Base-by-base conservation (phyloP, 1,284 basidiomycete species). In the Trichosporon coremiiforme region DNA sequence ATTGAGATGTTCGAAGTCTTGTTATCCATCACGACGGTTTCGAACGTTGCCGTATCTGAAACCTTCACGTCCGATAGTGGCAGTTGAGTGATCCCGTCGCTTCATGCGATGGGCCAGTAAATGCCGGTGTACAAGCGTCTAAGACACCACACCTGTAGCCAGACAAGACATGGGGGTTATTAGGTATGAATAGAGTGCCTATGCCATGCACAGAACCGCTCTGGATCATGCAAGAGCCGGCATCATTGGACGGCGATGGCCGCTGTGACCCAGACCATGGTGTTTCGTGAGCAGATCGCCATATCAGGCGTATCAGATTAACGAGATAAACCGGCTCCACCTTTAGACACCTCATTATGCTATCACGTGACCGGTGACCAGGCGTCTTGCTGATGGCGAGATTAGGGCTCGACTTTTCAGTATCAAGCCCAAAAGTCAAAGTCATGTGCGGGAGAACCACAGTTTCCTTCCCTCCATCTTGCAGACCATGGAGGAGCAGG, bases 301-400 rank as follows among this genome's bases (percentile, higher is more conserved):
- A 45, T 45, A 45, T 45, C 41, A 17, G 22, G 20, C 22, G 53
- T 15, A 55, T 29, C 22, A 55, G 53, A 55, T 55, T 55, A 55
- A 25, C 22, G 53, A 55, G 53, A 55, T 55, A 55, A 55, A 29
- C 2, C 1, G 10, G 10, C 2, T 13, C 10, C 22, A 29, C 22
- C 22, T 25, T 55, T 29, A 10, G 12, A 55, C 53, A 55, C 53
- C 8, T 55, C 53, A 55, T 55, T 55, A 10, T 2, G 1, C 4
- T 1, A 6, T 25, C 53, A 55, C 53, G 53, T 55, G 53, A 55
- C 53, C 53, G 53, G 53, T 25, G 53, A 55, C 53, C 53, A 55
- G 53, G 53, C 53, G 25, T 29, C 53, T 55, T 31, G 22, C 9
- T 10, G 53, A 55, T 53, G 13, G 53, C 53, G 53, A 55, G 53